Percentiles rank a stretch among this genome's conserved stretches.
These are phyloP conservation scores for Aureobasidium sp. DNA, from an alignment of 2,329 filamentous ascomycete species.

Conservation along the genomic window DNA sequence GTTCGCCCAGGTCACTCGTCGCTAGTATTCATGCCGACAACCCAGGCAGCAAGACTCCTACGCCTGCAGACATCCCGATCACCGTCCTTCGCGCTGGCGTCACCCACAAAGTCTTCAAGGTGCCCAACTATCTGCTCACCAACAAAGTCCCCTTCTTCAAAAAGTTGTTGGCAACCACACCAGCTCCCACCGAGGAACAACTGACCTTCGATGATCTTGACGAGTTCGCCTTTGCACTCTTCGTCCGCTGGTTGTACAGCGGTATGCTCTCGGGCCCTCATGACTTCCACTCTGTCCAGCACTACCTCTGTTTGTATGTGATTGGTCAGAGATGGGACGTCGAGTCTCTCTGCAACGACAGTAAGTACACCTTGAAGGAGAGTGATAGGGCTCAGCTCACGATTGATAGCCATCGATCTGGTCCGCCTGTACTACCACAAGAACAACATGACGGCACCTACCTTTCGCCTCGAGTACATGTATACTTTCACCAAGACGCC, in stretches of 20 bases:
- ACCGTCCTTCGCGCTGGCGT: slow-evolving; percentile 24
- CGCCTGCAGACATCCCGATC: slow-evolving; percentile 7
- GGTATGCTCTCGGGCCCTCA: slow-evolving; percentile 25
- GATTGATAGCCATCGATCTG: slow-evolving; percentile 26
- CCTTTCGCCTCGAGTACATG: slow-evolving; percentile 32
- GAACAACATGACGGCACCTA: slow-evolving; percentile 29
- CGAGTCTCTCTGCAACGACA: slow-evolving; percentile 27
- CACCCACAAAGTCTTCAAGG: slow-evolving; percentile 23
- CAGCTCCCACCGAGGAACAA: slow-evolving; percentile 18
- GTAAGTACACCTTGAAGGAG: slow-evolving; percentile 15
- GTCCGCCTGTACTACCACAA: slow-evolving; percentile 28
- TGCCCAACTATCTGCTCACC: slow-evolving; percentile 23
- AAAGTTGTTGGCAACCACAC: slow-evolving; percentile 19
- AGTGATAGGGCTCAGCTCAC: slow-evolving; percentile 2
- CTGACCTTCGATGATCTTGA: slow-evolving; percentile 26
- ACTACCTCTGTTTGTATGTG: slow-evolving; percentile 31
- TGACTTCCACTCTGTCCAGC: slow-evolving; percentile 30
- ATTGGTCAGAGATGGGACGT: slow-evolving; percentile 25
- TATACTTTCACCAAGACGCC: slow-evolving; percentile 25
- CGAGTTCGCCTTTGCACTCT: slow-evolving; percentile 28
- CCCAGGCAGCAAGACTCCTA: slow-evolving; percentile 13
- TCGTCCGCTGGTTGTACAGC: slow-evolving; percentile 27
- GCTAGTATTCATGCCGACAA: slow-evolving; percentile 16
- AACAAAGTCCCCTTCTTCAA: slow-evolving; percentile 26
- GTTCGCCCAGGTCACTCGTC: slow-evolving; percentile 10